Evolutionary conservation across 345 rosid species (phyloP).

Genomic region (Eucalyptus curtisii): DNA sequence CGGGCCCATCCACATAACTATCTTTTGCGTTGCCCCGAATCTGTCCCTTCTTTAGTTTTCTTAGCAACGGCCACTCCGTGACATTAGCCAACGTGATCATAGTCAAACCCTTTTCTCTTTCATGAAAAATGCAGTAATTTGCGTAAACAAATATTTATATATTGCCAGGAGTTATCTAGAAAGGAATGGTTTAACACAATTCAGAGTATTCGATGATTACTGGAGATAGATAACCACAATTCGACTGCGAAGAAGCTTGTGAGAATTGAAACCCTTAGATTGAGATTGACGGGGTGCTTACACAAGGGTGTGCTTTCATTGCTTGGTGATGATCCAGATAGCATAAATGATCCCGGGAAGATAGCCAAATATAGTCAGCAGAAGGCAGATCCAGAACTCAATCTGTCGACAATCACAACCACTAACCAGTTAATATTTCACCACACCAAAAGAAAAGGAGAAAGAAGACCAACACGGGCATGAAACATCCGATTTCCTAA

Average conservation of each 20-base stretch:
- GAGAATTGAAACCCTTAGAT: not conserved
- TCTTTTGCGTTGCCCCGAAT: not conserved
- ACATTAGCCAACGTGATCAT: not conserved
- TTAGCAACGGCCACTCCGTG: not conserved
- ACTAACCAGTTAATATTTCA: not conserved
- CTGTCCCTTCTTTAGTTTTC: not conserved
- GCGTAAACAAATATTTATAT: not conserved
- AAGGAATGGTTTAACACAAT: not conserved
- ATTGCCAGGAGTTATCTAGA: not conserved
- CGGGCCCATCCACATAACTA: not conserved
- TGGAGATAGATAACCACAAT: not conserved
- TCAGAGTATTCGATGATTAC: not conserved
- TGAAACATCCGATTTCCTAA: not conserved
- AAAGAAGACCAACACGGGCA: not conserved
- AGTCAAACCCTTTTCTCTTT: not conserved
- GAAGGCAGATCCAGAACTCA: constrained; percentile 88
- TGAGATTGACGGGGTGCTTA: not conserved
- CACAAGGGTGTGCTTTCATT: not conserved
- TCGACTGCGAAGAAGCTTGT: not conserved
- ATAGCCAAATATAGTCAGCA: constrained; percentile 56
- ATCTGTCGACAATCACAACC: constrained; percentile 9
- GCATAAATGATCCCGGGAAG: constrained; percentile 83
- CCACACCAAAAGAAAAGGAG: not conserved
- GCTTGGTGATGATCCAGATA: constrained; percentile 56
- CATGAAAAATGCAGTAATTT: not conserved